A percentile compares a stretch with the other conserved stretches of the same genome.
phyloP scores from a whole-genome alignment of 2,329 filamentous ascomycete genomes.

The Phoma sp. region DNA sequence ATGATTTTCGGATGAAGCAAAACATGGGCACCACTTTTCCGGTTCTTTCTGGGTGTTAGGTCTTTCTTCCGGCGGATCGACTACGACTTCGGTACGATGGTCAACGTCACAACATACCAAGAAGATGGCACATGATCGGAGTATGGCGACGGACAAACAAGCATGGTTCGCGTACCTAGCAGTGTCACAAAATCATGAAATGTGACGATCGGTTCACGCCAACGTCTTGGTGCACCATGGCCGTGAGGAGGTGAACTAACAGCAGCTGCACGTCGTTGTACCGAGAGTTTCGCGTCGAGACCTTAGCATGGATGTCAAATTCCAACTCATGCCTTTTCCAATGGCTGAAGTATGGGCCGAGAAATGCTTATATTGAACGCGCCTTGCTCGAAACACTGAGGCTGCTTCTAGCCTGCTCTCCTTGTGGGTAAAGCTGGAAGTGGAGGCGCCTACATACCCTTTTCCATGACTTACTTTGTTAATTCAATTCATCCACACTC shows the following conservation, averaged over 20 bases:
- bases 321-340: constrained; percentile 79
- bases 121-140: constrained; percentile 43
- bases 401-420: constrained; percentile 31
- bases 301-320: constrained; percentile 99
- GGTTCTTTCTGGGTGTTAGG: constrained; percentile 46
- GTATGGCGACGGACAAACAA: constrained; percentile 41
- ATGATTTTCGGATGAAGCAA: constrained; percentile 34
- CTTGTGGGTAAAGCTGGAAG: constrained; percentile 28
- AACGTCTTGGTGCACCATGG: constrained; percentile 20
- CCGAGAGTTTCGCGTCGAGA: neutral
- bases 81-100: constrained; percentile 33
- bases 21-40: constrained; percentile 40
- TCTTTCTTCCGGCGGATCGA: constrained; percentile 43
- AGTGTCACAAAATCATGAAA: constrained; percentile 47
- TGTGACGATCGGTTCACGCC: constrained; percentile 47
- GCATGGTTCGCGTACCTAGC: constrained; percentile 39
- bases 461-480: neutral
- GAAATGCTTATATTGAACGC: constrained; percentile 76
- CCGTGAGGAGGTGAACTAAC: constrained; percentile 11
- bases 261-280: neutral
- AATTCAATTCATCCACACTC: neutral
- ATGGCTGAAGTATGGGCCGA: constrained; percentile 97
- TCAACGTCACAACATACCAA: constrained; percentile 33
- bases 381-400: constrained; percentile 43
- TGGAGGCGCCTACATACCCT: constrained; percentile 36